Conservation (phyloP, 106 monocot genomes). For the Vanilla planifolia region DNA sequence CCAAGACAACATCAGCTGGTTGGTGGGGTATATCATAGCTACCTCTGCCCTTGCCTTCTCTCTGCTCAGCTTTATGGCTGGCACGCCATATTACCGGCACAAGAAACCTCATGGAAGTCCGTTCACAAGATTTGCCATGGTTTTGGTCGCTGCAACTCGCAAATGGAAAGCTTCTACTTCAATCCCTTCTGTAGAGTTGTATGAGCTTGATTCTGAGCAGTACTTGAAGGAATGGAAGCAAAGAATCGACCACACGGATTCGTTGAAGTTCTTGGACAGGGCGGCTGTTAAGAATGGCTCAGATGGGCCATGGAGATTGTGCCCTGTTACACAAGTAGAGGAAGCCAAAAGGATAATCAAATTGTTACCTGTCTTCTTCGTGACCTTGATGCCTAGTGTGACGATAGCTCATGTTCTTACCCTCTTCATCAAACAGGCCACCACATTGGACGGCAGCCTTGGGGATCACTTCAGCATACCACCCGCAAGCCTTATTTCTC, state of each 20-base stretch:
- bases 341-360: slow-evolving; percentile 16
- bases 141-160: slow-evolving; percentile 21
- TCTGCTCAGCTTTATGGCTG: neutral
- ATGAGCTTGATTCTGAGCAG: slow-evolving; percentile 23
- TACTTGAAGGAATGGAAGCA: slow-evolving; percentile 19
- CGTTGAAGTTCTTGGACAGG: slow-evolving; percentile 24
- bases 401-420: slow-evolving; percentile 13
- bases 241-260: slow-evolving; percentile 22
- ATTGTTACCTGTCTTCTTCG: slow-evolving; percentile 3
- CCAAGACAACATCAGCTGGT: slow-evolving; percentile 75
- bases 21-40: slow-evolving; percentile 32
- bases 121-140: slow-evolving; percentile 31
- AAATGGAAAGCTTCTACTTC: slow-evolving; percentile 20
- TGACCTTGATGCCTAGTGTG: slow-evolving; percentile 9
- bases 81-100: slow-evolving; percentile 35
- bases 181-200: slow-evolving; percentile 16
- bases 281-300: slow-evolving; percentile 13
- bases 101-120: slow-evolving; percentile 30
- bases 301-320: neutral
- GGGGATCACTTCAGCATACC: slow-evolving; percentile 18
- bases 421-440: slow-evolving; percentile 47
- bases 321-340: slow-evolving; percentile 12
- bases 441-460: slow-evolving; percentile 24
- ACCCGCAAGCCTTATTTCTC: slow-evolving; percentile 7
- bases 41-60: slow-evolving; percentile 14